Evolutionary conservation across 306 rosid species (phyloP), one percentile per base, ranked within the genome.

Genomic region (Aeschynomene evenia): DNA sequence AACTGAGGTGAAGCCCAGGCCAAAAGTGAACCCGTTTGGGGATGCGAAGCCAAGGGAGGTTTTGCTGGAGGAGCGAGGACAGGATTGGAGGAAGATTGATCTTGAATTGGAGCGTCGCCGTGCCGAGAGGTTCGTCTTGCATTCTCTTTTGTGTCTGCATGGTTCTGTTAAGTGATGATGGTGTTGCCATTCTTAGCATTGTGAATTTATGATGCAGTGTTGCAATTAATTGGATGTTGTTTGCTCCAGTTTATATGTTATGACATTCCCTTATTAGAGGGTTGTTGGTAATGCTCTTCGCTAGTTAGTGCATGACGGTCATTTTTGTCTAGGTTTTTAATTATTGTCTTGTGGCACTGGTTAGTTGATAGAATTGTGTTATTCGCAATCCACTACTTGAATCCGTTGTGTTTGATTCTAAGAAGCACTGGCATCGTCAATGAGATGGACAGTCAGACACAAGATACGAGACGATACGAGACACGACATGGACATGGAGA

Each of bases 1-100:
- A 76, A 80, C 5, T 78, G 81, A 37, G 66, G 83, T 48, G 40
- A 94, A 84, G 82, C 72, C 86, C 2, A 86, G 82, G 76, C 87
- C 91, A 1, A 95, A 85, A 79, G 87, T 91, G 69, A 95, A 95
- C 42, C 99, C 99, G 2, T 95, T 91, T 63, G 99, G 99, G 53
- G 92, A 95, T 74, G 99, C 99, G 33, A 95, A 89, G 55, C 99
- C 99, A 3, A 86, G 99, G 79, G 99, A 95, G 74, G 91, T 89
- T 75, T 85, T 91, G 86, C 87, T 95, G 63, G 87, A 83, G 59
- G 89, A 91, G 84, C 85, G 78, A 39, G 97, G 99, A 48, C 77
- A 73, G 79, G 99, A 95, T 81, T 91, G 97, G 97, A 71, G 95
- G 67, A 95, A 95, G 86, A 84, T 95, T 66, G 99, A 95, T 77